A percentile compares a stretch with the other conserved stretches of the same genome.
Conservation (phyloP, 2,329 filamentous ascomycete genomes). For the Colletotrichum sublineola region DNA sequence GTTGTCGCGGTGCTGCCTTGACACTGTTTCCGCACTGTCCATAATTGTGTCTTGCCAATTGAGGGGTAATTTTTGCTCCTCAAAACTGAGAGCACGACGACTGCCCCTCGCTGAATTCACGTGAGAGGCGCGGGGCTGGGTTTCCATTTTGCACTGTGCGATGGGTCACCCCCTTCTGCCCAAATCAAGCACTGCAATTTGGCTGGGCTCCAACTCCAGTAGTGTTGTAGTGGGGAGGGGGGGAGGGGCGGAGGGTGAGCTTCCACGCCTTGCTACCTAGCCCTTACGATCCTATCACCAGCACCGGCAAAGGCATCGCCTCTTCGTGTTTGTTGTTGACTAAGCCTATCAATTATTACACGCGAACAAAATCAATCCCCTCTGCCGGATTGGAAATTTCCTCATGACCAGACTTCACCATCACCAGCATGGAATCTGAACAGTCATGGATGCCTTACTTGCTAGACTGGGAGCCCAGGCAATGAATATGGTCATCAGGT, state of each 20-base stretch:
- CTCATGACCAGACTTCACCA: conserved; percentile 2
- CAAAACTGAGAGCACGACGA: not conserved
- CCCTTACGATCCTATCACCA: conserved; percentile 5
- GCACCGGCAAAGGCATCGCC: not conserved
- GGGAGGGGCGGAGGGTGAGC: no score
- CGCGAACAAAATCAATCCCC: not conserved
- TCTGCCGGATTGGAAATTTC: conserved; percentile 6
- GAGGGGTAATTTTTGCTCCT: conserved; percentile 23
- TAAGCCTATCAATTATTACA: not conserved
- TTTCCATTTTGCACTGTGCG: not conserved
- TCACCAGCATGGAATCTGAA: conserved; percentile 32
- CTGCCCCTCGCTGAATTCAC: conserved; percentile 16
- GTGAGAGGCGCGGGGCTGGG: conserved; percentile 16
- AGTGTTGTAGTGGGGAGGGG: not conserved
- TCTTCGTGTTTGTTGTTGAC: not conserved
- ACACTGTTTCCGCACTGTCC: conserved; percentile 30
- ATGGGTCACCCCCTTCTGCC: conserved; percentile 14
- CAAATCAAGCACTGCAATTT: conserved; percentile 17
- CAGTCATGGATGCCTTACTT: conserved; percentile 78
- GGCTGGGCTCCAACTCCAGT: conserved; percentile 2
- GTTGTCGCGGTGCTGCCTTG: conserved; percentile 9
- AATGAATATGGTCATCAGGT: conserved; percentile 92
- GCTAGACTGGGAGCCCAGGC: conserved; percentile 73
- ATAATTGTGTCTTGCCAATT: conserved; percentile 4
- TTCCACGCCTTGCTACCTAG: conserved; percentile 14